phyloP scores from a whole-genome alignment of 2,329 filamentous ascomycete genomes.

The Ophiostoma montium region DNA sequence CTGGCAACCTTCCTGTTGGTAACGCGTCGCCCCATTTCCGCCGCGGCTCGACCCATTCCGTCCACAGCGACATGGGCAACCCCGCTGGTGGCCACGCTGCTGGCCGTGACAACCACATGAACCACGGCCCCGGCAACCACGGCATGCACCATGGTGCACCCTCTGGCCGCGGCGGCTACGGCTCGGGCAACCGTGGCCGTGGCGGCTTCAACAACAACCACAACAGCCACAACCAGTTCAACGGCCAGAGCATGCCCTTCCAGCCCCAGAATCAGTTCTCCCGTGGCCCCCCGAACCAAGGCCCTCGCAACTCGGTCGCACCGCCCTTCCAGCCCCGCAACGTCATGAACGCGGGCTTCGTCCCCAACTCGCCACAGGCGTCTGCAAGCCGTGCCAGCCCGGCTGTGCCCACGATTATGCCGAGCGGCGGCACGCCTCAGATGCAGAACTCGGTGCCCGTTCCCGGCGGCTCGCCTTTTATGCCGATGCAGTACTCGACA shows the following conservation, averaged over 20 bases:
- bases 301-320: constrained; percentile 32
- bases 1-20: constrained; percentile 20
- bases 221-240: constrained; percentile 28
- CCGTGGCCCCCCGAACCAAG: constrained; percentile 29
- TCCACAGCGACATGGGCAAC: constrained; percentile 55
- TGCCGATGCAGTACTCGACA: constrained; percentile 2
- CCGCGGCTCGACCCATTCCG: constrained; percentile 71
- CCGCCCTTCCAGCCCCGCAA: constrained; percentile 31
- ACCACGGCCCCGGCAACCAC: constrained; percentile 58
- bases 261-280: constrained; percentile 24
- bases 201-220: constrained; percentile 28
- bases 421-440: constrained; percentile 50
- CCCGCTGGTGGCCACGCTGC: no score
- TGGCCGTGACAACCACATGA: constrained; percentile 44
- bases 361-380: constrained; percentile 51
- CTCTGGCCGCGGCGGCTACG: constrained; percentile 42
- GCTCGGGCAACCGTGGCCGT: constrained; percentile 34
- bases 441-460: constrained; percentile 49
- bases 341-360: constrained; percentile 23
- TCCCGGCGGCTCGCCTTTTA: constrained; percentile 26
- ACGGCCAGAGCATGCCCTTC: constrained; percentile 30
- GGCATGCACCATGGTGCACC: constrained; percentile 47
- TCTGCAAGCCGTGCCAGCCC: constrained; percentile 41
- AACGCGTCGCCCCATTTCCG: constrained; percentile 55
- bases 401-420: constrained; percentile 46